phyloP scores from a whole-genome alignment of 805 yeast species.

The Ogataea ganodermae region DNA sequence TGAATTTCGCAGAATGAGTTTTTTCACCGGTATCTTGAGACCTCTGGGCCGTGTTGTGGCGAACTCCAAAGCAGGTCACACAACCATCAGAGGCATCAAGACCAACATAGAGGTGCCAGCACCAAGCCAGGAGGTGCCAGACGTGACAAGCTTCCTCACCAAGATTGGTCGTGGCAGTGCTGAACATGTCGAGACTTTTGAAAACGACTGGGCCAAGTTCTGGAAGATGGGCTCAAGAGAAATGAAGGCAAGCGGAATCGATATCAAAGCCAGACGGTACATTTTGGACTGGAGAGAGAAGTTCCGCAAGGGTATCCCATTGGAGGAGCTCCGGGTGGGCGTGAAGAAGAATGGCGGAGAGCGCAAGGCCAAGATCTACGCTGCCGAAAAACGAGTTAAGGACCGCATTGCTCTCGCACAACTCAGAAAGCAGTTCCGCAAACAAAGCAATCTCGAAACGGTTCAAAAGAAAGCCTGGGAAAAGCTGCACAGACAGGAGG shows the following conservation, averaged over 20 bases:
- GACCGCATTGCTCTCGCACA: constrained; percentile 45
- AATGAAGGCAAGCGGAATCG: constrained; percentile 78
- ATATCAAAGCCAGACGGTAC: constrained; percentile 69
- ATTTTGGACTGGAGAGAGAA: constrained; percentile 72
- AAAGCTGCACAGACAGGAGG: constrained; percentile 24
- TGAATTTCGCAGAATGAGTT: not conserved
- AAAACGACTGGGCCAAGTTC: constrained; percentile 67
- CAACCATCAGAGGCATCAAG: not conserved
- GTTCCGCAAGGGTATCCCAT: constrained; percentile 53
- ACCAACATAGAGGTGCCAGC: constrained; percentile 36
- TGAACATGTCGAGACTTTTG: constrained; percentile 71
- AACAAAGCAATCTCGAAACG: constrained; percentile 16
- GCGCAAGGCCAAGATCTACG: constrained; percentile 67
- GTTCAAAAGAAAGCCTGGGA: constrained; percentile 25
- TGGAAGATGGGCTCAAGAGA: constrained; percentile 54
- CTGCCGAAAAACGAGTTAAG: constrained; percentile 61
- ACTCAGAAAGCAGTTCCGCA: constrained; percentile 30
- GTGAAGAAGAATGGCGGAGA: constrained; percentile 86
- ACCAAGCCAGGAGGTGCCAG: constrained; percentile 61
- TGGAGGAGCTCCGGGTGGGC: constrained; percentile 60
- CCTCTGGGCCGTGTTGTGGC: not conserved
- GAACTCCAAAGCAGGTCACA: not conserved
- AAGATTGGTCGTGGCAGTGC: constrained; percentile 74
- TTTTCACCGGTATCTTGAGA: not conserved
- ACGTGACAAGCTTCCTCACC: constrained; percentile 70